Evolutionary conservation across 768 basidiomycete genomes (phyloP).

Genomic region (Lactarius hatsudake): DNA sequence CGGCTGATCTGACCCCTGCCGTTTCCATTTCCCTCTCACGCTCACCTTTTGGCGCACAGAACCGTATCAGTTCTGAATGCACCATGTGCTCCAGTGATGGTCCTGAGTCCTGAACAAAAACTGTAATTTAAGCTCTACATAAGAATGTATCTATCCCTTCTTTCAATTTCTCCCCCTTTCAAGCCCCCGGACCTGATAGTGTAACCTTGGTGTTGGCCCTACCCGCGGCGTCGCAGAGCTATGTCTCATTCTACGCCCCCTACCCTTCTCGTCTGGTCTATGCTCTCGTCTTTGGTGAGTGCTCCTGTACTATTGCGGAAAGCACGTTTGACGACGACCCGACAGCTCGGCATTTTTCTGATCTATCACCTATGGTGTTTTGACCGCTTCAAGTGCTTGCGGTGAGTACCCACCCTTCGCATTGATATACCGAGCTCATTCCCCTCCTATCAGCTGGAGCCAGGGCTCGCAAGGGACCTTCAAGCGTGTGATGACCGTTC

Average conservation of each 20-base stretch:
- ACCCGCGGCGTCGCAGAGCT: neutral
- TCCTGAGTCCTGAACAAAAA: neutral
- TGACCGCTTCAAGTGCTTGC: conserved; percentile 73
- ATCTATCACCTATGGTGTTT: conserved; percentile 77
- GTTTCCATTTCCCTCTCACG: neutral
- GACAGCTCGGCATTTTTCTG: conserved; percentile 59
- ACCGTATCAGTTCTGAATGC: neutral
- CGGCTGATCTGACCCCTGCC: neutral
- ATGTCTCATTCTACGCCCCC: conserved; percentile 19
- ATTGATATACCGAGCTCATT: neutral
- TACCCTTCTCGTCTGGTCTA: conserved; percentile 57
- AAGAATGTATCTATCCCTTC: neutral
- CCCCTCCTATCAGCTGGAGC: conserved; percentile 53
- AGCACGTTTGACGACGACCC: neutral
- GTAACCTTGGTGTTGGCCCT: neutral
- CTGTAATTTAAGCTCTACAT: conserved; percentile 2
- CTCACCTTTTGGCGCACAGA: neutral
- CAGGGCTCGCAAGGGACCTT: conserved; percentile 68
- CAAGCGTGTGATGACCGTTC: conserved; percentile 82
- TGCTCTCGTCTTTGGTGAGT: conserved; percentile 52
- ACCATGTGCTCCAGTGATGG: conserved; percentile 22
- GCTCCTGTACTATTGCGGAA: neutral
- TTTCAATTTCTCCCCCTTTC: neutral
- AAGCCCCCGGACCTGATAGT: too few species aligned
- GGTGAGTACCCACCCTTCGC: conserved; percentile 38